Conservation (phyloP, 208 protist species). For the Wallacemonas rigidus region DNA sequence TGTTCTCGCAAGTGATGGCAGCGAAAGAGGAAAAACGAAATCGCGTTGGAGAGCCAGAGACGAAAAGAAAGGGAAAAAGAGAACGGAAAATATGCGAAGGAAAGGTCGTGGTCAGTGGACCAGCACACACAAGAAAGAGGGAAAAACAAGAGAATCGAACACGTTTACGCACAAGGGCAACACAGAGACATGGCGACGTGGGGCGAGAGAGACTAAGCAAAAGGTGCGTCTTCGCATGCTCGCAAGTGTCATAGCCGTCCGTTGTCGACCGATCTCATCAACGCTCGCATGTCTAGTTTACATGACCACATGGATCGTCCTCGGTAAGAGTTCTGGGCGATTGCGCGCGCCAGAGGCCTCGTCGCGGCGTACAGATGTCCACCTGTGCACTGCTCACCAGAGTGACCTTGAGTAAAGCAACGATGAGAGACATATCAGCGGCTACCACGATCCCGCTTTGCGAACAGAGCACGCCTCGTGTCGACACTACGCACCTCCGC, state of each 20-base stretch:
- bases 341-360: neutral
- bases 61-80: slow-evolving; percentile 7
- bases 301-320: neutral
- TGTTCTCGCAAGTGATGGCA: neutral
- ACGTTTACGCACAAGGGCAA: too few relatives aligned
- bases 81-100: neutral
- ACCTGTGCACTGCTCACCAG: neutral
- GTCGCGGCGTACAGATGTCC: neutral
- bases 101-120: neutral
- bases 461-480: too few relatives aligned
- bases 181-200: neutral
- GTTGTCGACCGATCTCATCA: neutral
- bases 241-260: neutral
- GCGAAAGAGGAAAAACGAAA: slow-evolving; percentile 10
- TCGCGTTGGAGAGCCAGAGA: neutral
- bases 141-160: neutral
- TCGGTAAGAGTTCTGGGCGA: neutral
- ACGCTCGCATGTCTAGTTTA: slow-evolving; percentile 7
- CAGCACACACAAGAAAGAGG: neutral
- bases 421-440: neutral
- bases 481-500: too few relatives aligned
- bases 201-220: neutral
- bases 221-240: neutral
- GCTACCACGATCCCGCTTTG: neutral
- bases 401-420: neutral